Percentiles rank a stretch among this genome's conserved stretches.
phyloP scores from a whole-genome alignment of 768 basidiomycete species.

The Agaricus sinodeliciosus region DNA sequence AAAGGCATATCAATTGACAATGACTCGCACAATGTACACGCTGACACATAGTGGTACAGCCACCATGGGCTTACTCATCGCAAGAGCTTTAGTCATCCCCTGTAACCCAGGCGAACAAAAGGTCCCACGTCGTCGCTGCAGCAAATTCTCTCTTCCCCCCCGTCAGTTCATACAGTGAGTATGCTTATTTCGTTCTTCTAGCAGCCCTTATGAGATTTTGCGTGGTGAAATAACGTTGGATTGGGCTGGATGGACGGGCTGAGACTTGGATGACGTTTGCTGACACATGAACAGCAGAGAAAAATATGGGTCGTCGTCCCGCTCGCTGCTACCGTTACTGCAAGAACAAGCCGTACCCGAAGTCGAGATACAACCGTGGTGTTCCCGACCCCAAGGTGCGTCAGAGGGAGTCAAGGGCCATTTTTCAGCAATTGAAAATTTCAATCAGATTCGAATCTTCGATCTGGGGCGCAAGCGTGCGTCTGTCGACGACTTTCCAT shows the following conservation, averaged over 20 bases:
- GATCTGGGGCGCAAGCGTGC: constrained; percentile 96
- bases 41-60: constrained; percentile 2
- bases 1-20: no score
- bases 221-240: not conserved
- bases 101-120: not conserved
- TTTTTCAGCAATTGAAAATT: not conserved
- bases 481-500: constrained; percentile 96
- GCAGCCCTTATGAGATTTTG: not conserved
- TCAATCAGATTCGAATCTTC: constrained; percentile 84
- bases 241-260: constrained; percentile 7
- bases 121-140: not conserved
- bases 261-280: constrained; percentile 11
- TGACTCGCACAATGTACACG: no score
- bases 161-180: constrained; percentile 17
- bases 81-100: constrained; percentile 2
- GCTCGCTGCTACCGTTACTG: constrained; percentile 99
- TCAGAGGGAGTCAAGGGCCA: not conserved
- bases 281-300: not conserved
- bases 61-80: not conserved
- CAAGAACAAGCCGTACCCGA: constrained; percentile 99
- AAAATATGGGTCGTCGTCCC: constrained; percentile 90
- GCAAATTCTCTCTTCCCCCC: not conserved
- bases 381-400: constrained; percentile 90
- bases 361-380: constrained; percentile 96
- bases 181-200: constrained; percentile 2